Conservation (phyloP, 129 eudicot genomes). For the Escallonia rubra region DNA sequence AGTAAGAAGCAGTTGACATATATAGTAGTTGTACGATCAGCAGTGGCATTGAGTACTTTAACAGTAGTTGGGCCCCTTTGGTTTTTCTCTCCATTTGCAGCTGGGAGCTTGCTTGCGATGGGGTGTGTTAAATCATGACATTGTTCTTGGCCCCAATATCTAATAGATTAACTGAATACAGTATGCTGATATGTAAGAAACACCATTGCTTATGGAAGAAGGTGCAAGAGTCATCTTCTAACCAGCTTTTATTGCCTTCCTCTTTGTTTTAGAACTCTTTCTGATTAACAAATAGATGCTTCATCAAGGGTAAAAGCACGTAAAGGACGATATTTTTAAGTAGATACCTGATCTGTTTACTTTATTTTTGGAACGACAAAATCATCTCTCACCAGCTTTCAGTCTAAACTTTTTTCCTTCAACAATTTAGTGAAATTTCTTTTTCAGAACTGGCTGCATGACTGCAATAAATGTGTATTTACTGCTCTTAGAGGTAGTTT, state of each 20-base stretch:
- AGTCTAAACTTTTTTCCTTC: background rate
- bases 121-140: background rate
- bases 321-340: background rate
- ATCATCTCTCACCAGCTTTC: background rate
- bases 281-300: no score
- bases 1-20: no score
- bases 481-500: background rate
- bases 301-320: background rate
- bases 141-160: background rate
- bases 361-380: no score
- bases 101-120: background rate
- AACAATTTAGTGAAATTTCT: background rate
- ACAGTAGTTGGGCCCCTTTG: background rate
- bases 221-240: background rate
- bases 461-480: background rate
- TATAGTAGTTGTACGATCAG: background rate
- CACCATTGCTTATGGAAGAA: background rate
- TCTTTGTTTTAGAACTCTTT: background rate
- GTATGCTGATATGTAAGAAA: background rate
- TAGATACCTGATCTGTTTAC: background rate
- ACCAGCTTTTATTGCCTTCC: background rate
- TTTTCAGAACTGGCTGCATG: background rate
- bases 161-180: background rate
- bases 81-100: background rate
- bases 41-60: background rate